Conservation (phyloP, 2,329 filamentous ascomycete genomes). For the Calonectria pauciramosa region DNA sequence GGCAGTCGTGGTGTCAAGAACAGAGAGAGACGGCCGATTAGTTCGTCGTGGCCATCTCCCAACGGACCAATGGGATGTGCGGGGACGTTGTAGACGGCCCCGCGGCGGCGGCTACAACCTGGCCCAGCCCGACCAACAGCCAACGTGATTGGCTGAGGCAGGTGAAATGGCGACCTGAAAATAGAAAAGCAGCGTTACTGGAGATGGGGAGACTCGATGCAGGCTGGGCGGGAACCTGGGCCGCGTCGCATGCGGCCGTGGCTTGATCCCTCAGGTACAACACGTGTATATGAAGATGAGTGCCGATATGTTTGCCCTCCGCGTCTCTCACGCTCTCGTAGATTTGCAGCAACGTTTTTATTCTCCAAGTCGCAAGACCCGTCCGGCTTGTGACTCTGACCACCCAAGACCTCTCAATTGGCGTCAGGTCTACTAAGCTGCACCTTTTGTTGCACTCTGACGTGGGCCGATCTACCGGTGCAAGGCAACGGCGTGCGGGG, state of each 20-base stretch:
- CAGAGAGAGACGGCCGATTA: not conserved
- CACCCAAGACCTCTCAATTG: not conserved
- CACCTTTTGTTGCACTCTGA: not conserved
- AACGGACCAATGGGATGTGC: constrained; percentile 13
- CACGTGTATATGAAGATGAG: not conserved
- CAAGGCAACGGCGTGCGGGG: constrained; percentile 23
- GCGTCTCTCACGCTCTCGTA: not conserved
- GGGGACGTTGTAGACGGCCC: constrained; percentile 8
- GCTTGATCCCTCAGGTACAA: not conserved
- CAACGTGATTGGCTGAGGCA: constrained; percentile 3
- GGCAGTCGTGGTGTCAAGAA: not conserved
- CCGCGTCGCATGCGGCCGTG: constrained; percentile 14
- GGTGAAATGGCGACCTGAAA: not conserved
- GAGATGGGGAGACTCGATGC: not conserved
- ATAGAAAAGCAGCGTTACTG: not conserved
- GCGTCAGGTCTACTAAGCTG: not conserved
- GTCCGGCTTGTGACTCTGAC: not conserved
- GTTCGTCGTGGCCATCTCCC: not conserved
- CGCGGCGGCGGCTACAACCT: constrained; percentile 27
- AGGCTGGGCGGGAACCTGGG: constrained; percentile 19
- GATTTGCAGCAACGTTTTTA: not conserved
- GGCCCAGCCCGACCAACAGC: not conserved
- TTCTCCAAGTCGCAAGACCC: not conserved
- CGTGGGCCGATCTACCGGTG: constrained; percentile 8
- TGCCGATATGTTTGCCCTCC: no score